A percentile compares a stretch with the other conserved stretches of the same genome.
Conservation (phyloP, 371 early-diverging fungal species). For the Mortierella sp. region DNA sequence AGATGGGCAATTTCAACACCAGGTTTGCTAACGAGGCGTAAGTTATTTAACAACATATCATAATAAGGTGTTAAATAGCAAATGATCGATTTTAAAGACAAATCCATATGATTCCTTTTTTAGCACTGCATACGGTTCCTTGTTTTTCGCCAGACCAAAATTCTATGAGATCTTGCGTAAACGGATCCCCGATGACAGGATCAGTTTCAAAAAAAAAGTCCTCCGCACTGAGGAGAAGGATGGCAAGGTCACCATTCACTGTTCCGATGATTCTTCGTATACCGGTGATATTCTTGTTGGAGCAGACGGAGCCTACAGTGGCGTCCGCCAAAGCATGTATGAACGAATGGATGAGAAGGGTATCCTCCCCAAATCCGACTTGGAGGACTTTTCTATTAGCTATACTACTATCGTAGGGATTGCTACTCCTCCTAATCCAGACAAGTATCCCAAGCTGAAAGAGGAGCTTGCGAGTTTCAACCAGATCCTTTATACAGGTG, state of each 20-base stretch:
- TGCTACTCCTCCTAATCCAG: constrained; percentile 1
- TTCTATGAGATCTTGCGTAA: no score
- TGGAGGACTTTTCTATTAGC: constrained; percentile 1
- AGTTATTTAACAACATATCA: no score
- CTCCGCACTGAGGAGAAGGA: background rate
- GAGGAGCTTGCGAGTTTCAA: background rate
- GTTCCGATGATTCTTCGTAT: constrained; percentile 6
- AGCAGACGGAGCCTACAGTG: constrained; percentile 21
- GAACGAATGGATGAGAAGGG: constrained; percentile 5
- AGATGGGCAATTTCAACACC: no score
- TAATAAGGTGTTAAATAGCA: no score
- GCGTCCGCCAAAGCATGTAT: constrained; percentile 14
- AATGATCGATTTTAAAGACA: no score
- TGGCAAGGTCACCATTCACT: constrained; percentile 1
- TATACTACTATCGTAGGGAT: constrained; percentile 4
- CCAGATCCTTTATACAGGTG: background rate
- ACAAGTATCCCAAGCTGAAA: constrained; percentile 7
- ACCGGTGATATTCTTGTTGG: constrained; percentile 15
- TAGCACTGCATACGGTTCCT: no score
- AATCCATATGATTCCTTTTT: no score
- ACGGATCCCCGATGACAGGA: no score
- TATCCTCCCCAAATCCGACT: background rate
- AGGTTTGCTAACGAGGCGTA: no score
- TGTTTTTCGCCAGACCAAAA: no score
- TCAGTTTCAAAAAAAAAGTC: constrained; percentile 9